Conservation (phyloP, 2,329 filamentous ascomycete genomes). For the Lachnum nothofagi region DNA sequence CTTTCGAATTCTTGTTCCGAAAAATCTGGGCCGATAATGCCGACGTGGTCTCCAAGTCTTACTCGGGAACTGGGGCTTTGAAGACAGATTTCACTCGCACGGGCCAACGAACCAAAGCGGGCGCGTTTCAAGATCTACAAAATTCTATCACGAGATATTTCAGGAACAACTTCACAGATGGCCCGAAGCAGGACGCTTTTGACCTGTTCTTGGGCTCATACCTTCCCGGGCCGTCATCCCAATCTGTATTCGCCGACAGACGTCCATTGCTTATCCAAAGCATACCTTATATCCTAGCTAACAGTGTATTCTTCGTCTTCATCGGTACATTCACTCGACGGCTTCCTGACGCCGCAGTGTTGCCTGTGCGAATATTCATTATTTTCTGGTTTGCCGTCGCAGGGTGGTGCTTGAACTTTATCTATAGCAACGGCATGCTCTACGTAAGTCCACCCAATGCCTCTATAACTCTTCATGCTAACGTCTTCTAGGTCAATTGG, state of each 20-base stretch:
- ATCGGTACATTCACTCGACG: conserved; percentile 69
- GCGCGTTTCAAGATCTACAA: conserved; percentile 78
- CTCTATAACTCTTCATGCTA: conserved; percentile 6
- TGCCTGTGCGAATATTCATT: conserved; percentile 77
- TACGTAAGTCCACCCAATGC: conserved; percentile 65
- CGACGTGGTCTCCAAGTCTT: conserved; percentile 85
- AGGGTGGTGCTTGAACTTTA: conserved; percentile 69
- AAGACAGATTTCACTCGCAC: conserved; percentile 98
- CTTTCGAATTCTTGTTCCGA: conserved; percentile 87
- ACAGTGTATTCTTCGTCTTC: conserved; percentile 77
- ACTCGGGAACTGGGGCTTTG: conserved; percentile 92
- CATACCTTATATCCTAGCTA: conserved; percentile 76
- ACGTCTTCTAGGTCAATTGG: conserved; percentile 76
- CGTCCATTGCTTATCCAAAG: conserved; percentile 84
- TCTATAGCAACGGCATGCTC: conserved; percentile 79
- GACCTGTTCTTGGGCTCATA: conserved; percentile 90
- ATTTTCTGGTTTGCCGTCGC: conserved; percentile 70
- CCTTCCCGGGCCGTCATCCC: conserved; percentile 66
- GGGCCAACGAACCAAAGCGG: conserved; percentile 78
- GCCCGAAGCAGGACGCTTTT: conserved; percentile 89
- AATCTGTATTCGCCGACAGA: conserved; percentile 75
- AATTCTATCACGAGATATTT: conserved; percentile 88
- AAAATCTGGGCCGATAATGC: conserved; percentile 99
- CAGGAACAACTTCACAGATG: conserved; percentile 90
- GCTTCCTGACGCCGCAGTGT: conserved; percentile 66